Evolutionary conservation across 2,329 filamentous ascomycete genomes (phyloP).

Genomic region (Cercospora sesami): DNA sequence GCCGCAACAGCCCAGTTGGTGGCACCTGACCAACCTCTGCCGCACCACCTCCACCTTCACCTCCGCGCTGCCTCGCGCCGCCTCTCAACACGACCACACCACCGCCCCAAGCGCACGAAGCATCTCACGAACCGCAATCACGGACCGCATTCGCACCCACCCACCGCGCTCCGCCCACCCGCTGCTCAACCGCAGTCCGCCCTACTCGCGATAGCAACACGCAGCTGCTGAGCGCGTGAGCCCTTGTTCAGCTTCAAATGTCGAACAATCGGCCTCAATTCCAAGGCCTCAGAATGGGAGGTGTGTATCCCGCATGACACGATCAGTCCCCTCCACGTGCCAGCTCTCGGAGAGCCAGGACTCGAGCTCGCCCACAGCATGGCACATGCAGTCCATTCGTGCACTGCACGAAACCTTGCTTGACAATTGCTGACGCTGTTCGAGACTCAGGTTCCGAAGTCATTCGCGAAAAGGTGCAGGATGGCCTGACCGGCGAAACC

Average conservation of each 20-base stretch:
- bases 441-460: slow-evolving; percentile 65
- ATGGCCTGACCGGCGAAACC: slow-evolving; percentile 94
- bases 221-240: slow-evolving; percentile 25
- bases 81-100: background rate
- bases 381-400: background rate
- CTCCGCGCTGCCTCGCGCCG: background rate
- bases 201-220: slow-evolving; percentile 44
- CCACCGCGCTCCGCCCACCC: slow-evolving; percentile 42
- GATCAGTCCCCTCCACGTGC: background rate
- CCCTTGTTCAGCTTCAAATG: slow-evolving; percentile 56
- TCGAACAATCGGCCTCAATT: slow-evolving; percentile 92
- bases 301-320: slow-evolving; percentile 57
- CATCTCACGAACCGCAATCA: slow-evolving; percentile 49
- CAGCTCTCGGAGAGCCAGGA: background rate
- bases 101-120: background rate
- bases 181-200: slow-evolving; percentile 48
- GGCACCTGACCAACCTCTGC: slow-evolving; percentile 7
- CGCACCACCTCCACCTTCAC: background rate
- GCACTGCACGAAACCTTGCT: background rate
- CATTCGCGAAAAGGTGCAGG: slow-evolving; percentile 97
- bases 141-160: slow-evolving; percentile 52
- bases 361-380: background rate
- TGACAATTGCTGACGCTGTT: slow-evolving; percentile 6
- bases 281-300: slow-evolving; percentile 89
- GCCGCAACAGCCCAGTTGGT: background rate